phyloP scores from a whole-genome alignment of 2,329 filamentous ascomycete species.

The Aspergillus pseudonomiae region DNA sequence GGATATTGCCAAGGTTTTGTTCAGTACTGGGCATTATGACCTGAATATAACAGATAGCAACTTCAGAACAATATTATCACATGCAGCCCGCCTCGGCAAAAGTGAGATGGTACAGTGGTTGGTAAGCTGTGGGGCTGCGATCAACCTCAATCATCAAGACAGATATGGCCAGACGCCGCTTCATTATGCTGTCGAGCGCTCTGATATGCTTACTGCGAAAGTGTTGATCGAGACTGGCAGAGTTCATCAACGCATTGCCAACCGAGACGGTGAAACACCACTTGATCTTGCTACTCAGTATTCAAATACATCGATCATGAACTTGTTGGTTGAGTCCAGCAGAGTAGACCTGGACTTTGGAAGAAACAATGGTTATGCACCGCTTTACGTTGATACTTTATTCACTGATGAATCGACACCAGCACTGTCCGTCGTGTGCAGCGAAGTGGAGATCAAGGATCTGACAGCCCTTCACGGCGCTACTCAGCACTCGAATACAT shows the following conservation, averaged over 20 bases:
- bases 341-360: neutral
- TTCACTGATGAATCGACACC: accelerated
- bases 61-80: neutral
- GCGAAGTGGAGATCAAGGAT: neutral
- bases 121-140: neutral
- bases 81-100: neutral
- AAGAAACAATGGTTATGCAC: neutral
- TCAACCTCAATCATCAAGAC: neutral
- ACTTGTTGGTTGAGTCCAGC: neutral
- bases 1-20: neutral
- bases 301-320: neutral
- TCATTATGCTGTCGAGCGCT: neutral
- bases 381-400: neutral
- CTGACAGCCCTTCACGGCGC: neutral
- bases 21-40: neutral
- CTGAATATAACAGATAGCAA: neutral
- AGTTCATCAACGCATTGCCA: neutral
- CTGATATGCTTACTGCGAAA: neutral
- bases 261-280: neutral
- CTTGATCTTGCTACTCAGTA: neutral
- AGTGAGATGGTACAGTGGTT: neutral
- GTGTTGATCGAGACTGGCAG: neutral
- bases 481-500: neutral
- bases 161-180: neutral
- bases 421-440: neutral